Percentiles rank a stretch among this genome's conserved stretches.
Conservation (phyloP, 306 rosid species). For the Lablab purpureus region DNA sequence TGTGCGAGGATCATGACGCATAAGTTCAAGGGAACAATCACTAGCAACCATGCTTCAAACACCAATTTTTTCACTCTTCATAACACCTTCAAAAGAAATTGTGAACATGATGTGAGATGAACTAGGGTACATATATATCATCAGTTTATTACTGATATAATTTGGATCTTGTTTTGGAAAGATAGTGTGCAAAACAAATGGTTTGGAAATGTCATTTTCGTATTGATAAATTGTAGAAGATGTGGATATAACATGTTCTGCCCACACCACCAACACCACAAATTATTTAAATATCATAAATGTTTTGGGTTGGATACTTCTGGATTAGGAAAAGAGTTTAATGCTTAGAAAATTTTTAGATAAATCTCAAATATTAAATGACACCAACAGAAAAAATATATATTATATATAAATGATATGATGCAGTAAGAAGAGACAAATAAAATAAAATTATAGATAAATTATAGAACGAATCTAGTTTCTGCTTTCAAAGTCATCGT, state of each 20-base stretch:
- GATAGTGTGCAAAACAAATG: background rate
- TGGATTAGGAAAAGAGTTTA: no score
- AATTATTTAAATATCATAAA: background rate
- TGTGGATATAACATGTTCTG: background rate
- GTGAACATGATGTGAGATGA: background rate
- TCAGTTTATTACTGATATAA: background rate
- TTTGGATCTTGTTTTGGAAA: background rate
- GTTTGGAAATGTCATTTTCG: background rate
- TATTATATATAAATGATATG: no score
- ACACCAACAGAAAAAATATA: no score
- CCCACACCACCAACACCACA: background rate
- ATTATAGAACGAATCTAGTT: slow-evolving; percentile 3
- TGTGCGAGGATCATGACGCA: slow-evolving; percentile 26
- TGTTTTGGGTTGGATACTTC: background rate
- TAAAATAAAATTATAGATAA: no score
- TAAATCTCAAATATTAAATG: no score
- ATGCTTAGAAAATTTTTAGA: no score
- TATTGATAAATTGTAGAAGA: background rate
- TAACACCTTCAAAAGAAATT: no score
- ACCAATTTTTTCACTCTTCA: no score
- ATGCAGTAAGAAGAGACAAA: no score
- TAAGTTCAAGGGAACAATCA: background rate
- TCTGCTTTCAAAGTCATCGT: slow-evolving; percentile 32
- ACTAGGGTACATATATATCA: no score
- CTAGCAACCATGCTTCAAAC: background rate